Evolutionary conservation across 2,329 filamentous ascomycete genomes (phyloP), one percentile per base, ranked within the genome.

Genomic region (Trichoderma koningii): DNA sequence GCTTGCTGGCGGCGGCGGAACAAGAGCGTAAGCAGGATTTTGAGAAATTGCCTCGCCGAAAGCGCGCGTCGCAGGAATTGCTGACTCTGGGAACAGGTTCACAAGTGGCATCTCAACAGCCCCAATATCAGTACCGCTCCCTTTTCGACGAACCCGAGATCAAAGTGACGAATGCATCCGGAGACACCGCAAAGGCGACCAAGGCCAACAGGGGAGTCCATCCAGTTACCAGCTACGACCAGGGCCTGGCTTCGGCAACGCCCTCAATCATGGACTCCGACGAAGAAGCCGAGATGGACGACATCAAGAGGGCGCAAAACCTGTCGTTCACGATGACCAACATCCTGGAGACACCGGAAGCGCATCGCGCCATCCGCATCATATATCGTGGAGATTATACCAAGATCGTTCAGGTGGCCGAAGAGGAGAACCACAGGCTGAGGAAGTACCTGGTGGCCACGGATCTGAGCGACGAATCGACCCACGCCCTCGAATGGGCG

Each of bases 381-480:
- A 91, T 98, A 66, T 89, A 97, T 69, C 89, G 95, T 15, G 95
- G 95, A 45, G 91, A 98, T 70, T 97, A 92, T 74, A 79, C 80
- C 56, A 85, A 87, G 70, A 89, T 96, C 69, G 88, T 90, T 50
- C 85, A 89, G 69, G 88, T 93, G 72, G 91, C 91, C 0, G 88
- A 93, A 64, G 89, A 92, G 14, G 91, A 92, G 60, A 84, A 91
- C 56, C 87, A 91, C 56, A 87, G 91, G 61, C 85, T 94, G 67
- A 86, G 95, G 61, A 96, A 95, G 72, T 99, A 98, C 74, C 81
- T 99, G 17, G 93, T 97, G n/a, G 94, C 95, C 3, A 97, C 92
- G 0, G 95, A 99, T 76, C 80, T 98, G 3, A 97, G 93, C 70
- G 91, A 95, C 44, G 95, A 99, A 78, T 93, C 94, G 5, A 91